Conservation (phyloP, 1,284 basidiomycete species). For the Leccinum pachyderme region DNA sequence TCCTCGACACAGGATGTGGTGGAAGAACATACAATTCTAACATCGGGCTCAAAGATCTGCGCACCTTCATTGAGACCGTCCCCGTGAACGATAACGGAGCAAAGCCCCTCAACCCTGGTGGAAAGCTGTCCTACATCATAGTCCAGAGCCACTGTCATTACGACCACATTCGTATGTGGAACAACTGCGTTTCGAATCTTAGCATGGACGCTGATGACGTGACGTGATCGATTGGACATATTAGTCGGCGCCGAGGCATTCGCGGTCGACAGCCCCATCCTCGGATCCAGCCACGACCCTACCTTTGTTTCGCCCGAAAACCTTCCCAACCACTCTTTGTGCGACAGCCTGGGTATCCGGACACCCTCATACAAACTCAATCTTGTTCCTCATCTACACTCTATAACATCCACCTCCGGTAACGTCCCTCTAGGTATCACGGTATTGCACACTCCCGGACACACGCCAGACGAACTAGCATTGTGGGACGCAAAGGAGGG, state of each 20-base stretch:
- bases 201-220: background rate
- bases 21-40: slow-evolving; percentile 41
- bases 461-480: slow-evolving; percentile 55
- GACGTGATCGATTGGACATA: background rate
- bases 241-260: slow-evolving; percentile 51
- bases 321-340: slow-evolving; percentile 45
- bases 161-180: slow-evolving; percentile 51
- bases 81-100: slow-evolving; percentile 42
- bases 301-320: slow-evolving; percentile 41
- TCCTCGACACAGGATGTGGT: slow-evolving; percentile 57
- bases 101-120: slow-evolving; percentile 42
- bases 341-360: slow-evolving; percentile 39
- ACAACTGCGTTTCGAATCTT: background rate
- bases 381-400: slow-evolving; percentile 42
- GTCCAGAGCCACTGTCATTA: slow-evolving; percentile 56
- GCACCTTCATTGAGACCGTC: slow-evolving; percentile 49
- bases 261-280: slow-evolving; percentile 43
- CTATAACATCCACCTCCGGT: slow-evolving; percentile 21
- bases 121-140: slow-evolving; percentile 44
- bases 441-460: slow-evolving; percentile 54
- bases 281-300: slow-evolving; percentile 46
- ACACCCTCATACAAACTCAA: slow-evolving; percentile 45
- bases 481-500: slow-evolving; percentile 46
- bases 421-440: slow-evolving; percentile 34
- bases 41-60: slow-evolving; percentile 42